phyloP scores from a whole-genome alignment of 306 rosid species.

The barrel medic (Medicago truncatula) region DNA sequence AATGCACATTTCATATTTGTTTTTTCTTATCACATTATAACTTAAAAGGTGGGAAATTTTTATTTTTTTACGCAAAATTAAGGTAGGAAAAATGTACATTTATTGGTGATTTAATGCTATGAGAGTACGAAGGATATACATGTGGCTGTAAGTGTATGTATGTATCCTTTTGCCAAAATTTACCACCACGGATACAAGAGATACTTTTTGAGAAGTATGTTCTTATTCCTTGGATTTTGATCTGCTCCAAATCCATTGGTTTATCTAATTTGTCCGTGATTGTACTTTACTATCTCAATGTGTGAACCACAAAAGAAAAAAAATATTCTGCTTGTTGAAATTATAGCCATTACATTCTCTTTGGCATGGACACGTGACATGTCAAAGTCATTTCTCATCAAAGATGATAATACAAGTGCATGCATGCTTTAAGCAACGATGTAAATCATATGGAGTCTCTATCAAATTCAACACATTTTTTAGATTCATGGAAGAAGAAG shows the following conservation, averaged over 20 bases:
- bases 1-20: too few species aligned
- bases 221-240: constrained; percentile 50
- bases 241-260: constrained; percentile 24
- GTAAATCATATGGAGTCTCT: not conserved
- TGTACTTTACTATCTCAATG: constrained; percentile 20
- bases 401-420: constrained; percentile 9
- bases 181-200: constrained; percentile 28
- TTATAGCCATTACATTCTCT: constrained; percentile 44
- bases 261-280: constrained; percentile 35
- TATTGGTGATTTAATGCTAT: not conserved
- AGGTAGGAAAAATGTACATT: not conserved
- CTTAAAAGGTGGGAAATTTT: too few species aligned
- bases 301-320: constrained; percentile 40
- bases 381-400: constrained; percentile 15
- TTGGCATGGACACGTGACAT: constrained; percentile 11
- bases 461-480: constrained; percentile 13
- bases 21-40: too few species aligned
- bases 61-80: not conserved
- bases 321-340: constrained; percentile 47
- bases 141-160: constrained; percentile 45
- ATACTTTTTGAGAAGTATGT: constrained; percentile 28
- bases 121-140: not conserved
- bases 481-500: not conserved
- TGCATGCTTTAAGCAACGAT: constrained; percentile 32
- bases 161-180: constrained; percentile 34